These are phyloP conservation scores for Dictyostelium capitatum DNA, from an alignment of 78 protist species.

Conservation along the genomic window DNA sequence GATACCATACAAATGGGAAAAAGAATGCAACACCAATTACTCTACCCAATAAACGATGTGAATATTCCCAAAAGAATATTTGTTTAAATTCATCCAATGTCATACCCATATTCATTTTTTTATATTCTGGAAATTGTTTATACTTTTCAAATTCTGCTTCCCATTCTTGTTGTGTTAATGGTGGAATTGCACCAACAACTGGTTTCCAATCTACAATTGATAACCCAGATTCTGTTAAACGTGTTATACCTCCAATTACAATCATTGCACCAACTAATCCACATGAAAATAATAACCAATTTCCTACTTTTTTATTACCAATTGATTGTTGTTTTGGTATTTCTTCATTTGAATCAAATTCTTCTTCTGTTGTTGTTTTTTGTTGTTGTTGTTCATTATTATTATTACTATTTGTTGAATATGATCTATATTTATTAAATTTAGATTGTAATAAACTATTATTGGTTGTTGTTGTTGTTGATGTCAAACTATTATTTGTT, in stretches of 20 bases:
- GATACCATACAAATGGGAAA: slow-evolving; percentile 87
- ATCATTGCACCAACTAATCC: slow-evolving; percentile 84
- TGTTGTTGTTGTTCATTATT: neutral
- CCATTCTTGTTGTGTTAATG: slow-evolving; percentile 91
- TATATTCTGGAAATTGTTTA: slow-evolving; percentile 92
- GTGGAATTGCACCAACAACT: slow-evolving; percentile 83
- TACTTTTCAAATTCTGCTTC: slow-evolving; percentile 93
- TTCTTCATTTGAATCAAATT: neutral
- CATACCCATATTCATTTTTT: slow-evolving; percentile 77
- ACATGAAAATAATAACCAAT: slow-evolving; percentile 72
- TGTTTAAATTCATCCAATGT: slow-evolving; percentile 90
- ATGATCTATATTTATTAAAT: slow-evolving; percentile 4
- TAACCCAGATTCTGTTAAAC: slow-evolving; percentile 95
- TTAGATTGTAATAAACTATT: neutral
- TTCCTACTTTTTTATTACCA: slow-evolving; percentile 49
- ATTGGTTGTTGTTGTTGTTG: neutral
- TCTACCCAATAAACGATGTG: slow-evolving; percentile 92
- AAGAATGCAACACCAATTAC: slow-evolving; percentile 90
- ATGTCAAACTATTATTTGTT: neutral
- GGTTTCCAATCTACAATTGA: slow-evolving; percentile 94
- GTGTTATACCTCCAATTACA: slow-evolving; percentile 95
- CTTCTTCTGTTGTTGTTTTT: slow-evolving; percentile 19
- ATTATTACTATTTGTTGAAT: slow-evolving; percentile 5
- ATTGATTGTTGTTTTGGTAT: neutral
- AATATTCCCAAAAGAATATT: slow-evolving; percentile 94